These are phyloP conservation scores for Helenozyma baotianmanensis DNA, from an alignment of 805 yeast species.

Conservation along the genomic window DNA sequence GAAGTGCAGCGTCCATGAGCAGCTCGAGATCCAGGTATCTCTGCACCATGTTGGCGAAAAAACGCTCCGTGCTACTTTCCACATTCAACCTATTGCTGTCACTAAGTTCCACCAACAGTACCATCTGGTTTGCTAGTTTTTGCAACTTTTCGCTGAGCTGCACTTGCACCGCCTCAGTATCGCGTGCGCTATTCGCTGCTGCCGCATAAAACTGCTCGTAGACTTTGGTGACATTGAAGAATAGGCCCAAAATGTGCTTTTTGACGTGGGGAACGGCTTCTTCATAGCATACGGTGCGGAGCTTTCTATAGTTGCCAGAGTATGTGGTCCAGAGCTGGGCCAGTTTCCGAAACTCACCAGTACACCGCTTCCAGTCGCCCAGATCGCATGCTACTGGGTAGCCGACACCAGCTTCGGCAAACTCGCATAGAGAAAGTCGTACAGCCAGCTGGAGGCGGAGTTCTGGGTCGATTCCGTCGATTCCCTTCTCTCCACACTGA, in stretches of 20 bases:
- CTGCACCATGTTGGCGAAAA: no score
- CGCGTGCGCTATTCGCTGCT: no score
- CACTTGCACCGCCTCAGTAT: no score
- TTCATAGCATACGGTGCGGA: constrained; percentile 50
- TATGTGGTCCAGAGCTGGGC: constrained; percentile 73
- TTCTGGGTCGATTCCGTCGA: constrained; percentile 31
- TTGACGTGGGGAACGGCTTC: constrained; percentile 49
- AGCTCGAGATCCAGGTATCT: no score
- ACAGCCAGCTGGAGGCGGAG: constrained; percentile 39
- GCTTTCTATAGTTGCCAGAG: constrained; percentile 57
- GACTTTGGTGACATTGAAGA: constrained; percentile 41
- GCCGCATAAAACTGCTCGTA: constrained; percentile 11
- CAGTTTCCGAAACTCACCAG: constrained; percentile 35
- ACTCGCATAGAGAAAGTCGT: constrained; percentile 51
- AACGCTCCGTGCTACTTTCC: no score
- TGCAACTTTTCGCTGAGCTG: no score
- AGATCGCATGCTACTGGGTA: constrained; percentile 19
- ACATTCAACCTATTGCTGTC: no score
- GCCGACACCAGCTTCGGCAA: constrained; percentile 40
- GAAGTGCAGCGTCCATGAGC: no score
- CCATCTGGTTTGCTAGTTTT: no score
- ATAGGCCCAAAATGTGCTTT: constrained; percentile 44
- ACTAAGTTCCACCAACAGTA: no score
- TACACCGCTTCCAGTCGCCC: constrained; percentile 30
- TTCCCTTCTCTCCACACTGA: constrained; percentile 36